Percentiles rank a stretch among this genome's conserved stretches.
Conservation (phyloP, 352 stramenopile species). For the Globisporangium echinulatum region DNA sequence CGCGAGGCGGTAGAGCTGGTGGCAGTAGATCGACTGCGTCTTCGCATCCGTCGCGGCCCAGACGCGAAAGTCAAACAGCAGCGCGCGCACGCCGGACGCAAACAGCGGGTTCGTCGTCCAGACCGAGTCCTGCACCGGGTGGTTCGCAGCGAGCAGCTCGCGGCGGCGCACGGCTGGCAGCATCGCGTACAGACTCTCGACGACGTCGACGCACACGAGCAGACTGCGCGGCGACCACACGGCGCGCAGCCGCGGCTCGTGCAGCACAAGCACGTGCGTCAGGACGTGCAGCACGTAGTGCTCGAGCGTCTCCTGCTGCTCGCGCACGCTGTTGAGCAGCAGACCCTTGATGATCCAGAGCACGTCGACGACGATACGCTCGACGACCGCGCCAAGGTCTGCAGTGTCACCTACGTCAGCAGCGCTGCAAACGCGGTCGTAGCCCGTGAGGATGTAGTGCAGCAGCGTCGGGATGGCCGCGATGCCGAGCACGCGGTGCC, state of each 20-base stretch:
- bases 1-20: constrained; percentile 68
- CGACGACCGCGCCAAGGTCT: constrained; percentile 21
- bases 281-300: constrained; percentile 66
- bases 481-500: constrained; percentile 53
- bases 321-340: constrained; percentile 41
- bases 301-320: constrained; percentile 50
- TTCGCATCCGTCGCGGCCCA: constrained; percentile 63
- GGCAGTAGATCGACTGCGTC: constrained; percentile 76
- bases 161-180: constrained; percentile 21
- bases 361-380: constrained; percentile 52
- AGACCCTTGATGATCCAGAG: constrained; percentile 66
- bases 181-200: constrained; percentile 48
- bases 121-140: constrained; percentile 56
- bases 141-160: constrained; percentile 26
- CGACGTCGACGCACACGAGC: constrained; percentile 58
- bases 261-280: constrained; percentile 44
- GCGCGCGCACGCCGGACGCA: constrained; percentile 48
- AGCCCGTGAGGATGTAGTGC: constrained; percentile 56
- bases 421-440: constrained; percentile 22
- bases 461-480: constrained; percentile 45
- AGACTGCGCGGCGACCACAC: constrained; percentile 68
- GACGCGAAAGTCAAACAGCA: constrained; percentile 64
- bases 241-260: constrained; percentile 24
- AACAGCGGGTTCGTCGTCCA: constrained; percentile 77
- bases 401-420: not conserved